These are phyloP conservation scores for Cymodocea nodosa DNA, from an alignment of 116 monocot genomes.

Conservation along the genomic window DNA sequence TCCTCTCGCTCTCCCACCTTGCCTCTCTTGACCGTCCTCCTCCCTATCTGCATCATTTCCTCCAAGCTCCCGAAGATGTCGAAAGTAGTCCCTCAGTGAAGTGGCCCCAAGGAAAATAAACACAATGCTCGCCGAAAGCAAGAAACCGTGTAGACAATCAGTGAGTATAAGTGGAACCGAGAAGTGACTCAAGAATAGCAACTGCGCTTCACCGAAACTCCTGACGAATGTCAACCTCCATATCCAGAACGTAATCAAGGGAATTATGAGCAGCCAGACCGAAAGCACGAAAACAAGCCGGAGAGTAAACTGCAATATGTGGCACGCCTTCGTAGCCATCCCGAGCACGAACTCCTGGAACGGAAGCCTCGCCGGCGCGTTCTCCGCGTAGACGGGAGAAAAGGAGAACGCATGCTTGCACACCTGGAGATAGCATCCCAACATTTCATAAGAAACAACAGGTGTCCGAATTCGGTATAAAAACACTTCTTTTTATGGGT, in stretches of 20 bases:
- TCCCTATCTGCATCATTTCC: slow-evolving; percentile 83
- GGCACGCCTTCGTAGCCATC: slow-evolving; percentile 80
- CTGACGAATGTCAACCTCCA: slow-evolving; percentile 92
- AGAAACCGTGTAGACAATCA: slow-evolving; percentile 91
- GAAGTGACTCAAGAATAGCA: slow-evolving; percentile 74
- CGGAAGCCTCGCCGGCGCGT: slow-evolving; percentile 91
- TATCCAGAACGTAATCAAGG: slow-evolving; percentile 98
- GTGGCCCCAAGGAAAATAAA: slow-evolving; percentile 99
- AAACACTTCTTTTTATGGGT: no score
- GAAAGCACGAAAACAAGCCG: slow-evolving; percentile 93
- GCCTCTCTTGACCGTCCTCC: slow-evolving; percentile 78
- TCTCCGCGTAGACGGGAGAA: slow-evolving; percentile 86
- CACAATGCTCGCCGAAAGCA: slow-evolving; percentile 91
- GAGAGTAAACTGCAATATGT: slow-evolving; percentile 80
- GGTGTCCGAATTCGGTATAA: no score
- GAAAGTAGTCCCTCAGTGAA: slow-evolving; percentile 92
- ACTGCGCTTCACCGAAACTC: slow-evolving; percentile 82
- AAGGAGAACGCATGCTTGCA: slow-evolving; percentile 96
- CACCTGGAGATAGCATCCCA: slow-evolving; percentile 28
- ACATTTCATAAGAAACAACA: not conserved
- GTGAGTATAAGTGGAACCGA: slow-evolving; percentile 76
- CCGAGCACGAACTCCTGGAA: slow-evolving; percentile 87
- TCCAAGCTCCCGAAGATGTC: slow-evolving; percentile 76
- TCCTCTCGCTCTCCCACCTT: slow-evolving; percentile 74
- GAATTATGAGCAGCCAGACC: slow-evolving; percentile 96